Conservation (phyloP, 2,329 filamentous ascomycete species). For the Aspergillus novoparasiticus region DNA sequence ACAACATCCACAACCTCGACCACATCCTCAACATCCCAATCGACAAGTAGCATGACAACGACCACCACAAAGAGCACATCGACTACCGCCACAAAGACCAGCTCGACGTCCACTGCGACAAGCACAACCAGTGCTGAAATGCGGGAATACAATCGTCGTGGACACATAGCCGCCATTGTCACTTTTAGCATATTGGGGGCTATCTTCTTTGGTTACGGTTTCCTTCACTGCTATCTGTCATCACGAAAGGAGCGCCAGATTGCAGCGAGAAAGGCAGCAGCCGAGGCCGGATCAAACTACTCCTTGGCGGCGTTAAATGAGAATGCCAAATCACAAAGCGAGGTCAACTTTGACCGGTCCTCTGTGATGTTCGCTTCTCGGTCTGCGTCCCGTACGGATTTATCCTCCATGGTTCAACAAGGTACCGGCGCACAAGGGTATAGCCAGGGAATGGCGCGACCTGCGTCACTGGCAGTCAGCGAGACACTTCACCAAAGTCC, state of each 20-base stretch:
- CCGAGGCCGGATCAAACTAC: neutral
- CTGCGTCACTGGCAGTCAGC: constrained; percentile 5
- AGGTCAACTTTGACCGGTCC: constrained; percentile 8
- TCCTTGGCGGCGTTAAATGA: constrained; percentile 5
- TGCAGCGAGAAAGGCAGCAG: neutral
- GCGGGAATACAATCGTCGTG: constrained; percentile 3
- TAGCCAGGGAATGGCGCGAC: neutral
- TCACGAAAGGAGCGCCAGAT: neutral
- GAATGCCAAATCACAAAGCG: neutral
- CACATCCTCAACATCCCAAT: constrained; percentile 5
- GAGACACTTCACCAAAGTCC: constrained; percentile 2
- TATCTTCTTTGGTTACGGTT: neutral
- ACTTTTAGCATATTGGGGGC: constrained; percentile 1
- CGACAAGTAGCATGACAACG: constrained; percentile 5
- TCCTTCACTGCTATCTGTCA: constrained; percentile 1
- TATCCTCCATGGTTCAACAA: neutral
- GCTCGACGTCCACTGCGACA: constrained; percentile 8
- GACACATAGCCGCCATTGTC: constrained; percentile 7
- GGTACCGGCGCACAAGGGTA: neutral
- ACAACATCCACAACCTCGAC: neutral
- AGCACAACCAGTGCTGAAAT: constrained; percentile 2
- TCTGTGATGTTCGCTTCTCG: constrained; percentile 12
- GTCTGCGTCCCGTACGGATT: neutral
- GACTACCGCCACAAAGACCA: constrained; percentile 6
- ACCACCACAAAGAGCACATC: constrained; percentile 6